Evolutionary conservation across 352 stramenopile genomes (phyloP).

Genomic region (Phytophthora nicotianae): DNA sequence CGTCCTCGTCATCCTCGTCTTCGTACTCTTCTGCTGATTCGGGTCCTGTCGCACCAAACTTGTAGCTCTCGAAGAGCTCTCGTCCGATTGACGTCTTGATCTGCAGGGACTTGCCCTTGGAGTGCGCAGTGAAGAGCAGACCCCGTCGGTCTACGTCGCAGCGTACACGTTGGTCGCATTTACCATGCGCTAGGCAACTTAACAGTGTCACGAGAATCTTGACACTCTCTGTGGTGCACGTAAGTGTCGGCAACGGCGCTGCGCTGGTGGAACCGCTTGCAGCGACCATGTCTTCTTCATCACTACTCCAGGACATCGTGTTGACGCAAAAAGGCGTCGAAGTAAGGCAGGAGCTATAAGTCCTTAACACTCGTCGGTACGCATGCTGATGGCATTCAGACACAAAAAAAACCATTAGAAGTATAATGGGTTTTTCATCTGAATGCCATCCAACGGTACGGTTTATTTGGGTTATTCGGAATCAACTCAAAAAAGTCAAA

Average conservation of each 20-base stretch:
- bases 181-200: slow-evolving; percentile 61
- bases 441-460: too few species aligned
- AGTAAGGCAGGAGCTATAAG: too few species aligned
- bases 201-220: slow-evolving; percentile 82
- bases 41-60: slow-evolving; percentile 32
- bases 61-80: slow-evolving; percentile 81
- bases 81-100: slow-evolving; percentile 81
- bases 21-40: slow-evolving; percentile 24
- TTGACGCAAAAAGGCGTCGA: too few species aligned
- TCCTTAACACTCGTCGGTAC: too few species aligned
- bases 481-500: too few species aligned
- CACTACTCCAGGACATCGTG: too few species aligned
- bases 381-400: too few species aligned
- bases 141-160: slow-evolving; percentile 73
- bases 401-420: too few species aligned
- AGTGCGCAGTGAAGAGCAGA: slow-evolving; percentile 79
- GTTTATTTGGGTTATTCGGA: too few species aligned
- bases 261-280: too few species aligned
- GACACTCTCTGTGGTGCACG: slow-evolving; percentile 68
- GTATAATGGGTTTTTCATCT: too few species aligned
- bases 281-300: too few species aligned
- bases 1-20: slow-evolving; percentile 31
- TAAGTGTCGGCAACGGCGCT: slow-evolving; percentile 46
- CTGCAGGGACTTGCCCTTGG: slow-evolving; percentile 88
- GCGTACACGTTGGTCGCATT: slow-evolving; percentile 80